Evolutionary conservation across 2,329 filamentous ascomycete genomes (phyloP).

Genomic region (Alternaria ethzedia): DNA sequence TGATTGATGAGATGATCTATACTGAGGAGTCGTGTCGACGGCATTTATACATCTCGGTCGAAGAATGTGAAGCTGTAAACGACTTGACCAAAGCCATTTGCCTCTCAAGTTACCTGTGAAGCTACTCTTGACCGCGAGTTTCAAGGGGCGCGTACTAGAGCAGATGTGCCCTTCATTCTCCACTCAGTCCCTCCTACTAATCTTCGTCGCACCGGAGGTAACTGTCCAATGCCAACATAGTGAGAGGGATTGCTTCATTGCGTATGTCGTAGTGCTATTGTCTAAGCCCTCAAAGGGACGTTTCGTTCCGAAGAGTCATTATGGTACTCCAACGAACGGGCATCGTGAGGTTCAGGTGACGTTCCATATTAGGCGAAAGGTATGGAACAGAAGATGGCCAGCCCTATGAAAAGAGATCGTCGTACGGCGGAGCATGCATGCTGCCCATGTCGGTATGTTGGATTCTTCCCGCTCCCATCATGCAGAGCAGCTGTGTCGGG

Average conservation of each 20-base stretch:
- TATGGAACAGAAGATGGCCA: background rate
- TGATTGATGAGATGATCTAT: background rate
- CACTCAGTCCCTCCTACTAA: background rate
- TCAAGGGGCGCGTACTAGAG: background rate
- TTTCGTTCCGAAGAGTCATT: background rate
- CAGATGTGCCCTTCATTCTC: background rate
- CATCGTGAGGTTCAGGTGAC: background rate
- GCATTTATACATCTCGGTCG: too few species aligned
- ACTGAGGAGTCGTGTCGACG: too few species aligned
- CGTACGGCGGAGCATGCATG: background rate
- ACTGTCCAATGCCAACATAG: background rate
- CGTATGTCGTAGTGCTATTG: background rate
- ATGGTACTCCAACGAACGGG: background rate
- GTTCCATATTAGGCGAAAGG: background rate
- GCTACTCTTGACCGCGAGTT: background rate
- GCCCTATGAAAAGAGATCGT: background rate
- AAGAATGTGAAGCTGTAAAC: background rate
- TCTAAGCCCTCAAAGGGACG: slow-evolving; percentile 2
- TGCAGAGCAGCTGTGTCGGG: background rate
- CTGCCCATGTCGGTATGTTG: background rate
- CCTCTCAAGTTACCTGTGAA: background rate
- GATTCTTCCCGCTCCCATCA: background rate
- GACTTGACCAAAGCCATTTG: background rate
- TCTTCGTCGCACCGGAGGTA: background rate
- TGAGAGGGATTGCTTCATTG: slow-evolving; percentile 5